Evolutionary conservation across 306 rosid species (phyloP).

Genomic region (Crotalaria pallida): DNA sequence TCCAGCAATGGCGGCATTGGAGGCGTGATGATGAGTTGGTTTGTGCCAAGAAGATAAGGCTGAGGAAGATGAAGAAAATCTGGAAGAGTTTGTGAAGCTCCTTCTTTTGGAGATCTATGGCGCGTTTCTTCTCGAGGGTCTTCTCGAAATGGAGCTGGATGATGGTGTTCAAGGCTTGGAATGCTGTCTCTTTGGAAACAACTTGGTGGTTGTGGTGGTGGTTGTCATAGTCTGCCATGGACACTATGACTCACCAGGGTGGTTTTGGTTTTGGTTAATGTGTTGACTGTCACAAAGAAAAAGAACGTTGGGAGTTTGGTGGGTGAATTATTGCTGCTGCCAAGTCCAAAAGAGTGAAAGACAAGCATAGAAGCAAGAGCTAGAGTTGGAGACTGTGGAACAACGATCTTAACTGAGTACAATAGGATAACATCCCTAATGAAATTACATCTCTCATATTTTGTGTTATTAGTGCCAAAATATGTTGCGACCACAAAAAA

Average conservation of each 20-base stretch:
- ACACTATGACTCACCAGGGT: not conserved
- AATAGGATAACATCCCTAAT: too few species aligned
- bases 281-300: too few species aligned
- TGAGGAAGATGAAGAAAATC: conserved; percentile 71
- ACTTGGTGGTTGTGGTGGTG: conserved; percentile 32
- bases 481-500: too few species aligned
- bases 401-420: too few species aligned
- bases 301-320: too few species aligned
- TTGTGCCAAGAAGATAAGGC: conserved; percentile 44
- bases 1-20: conserved; percentile 90
- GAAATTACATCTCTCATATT: too few species aligned
- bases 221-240: conserved; percentile 35
- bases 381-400: too few species aligned
- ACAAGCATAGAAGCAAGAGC: too few species aligned
- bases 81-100: conserved; percentile 74
- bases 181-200: conserved; percentile 60
- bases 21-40: conserved; percentile 44
- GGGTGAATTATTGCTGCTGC: too few species aligned
- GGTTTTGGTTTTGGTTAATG: not conserved
- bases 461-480: too few species aligned
- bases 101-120: conserved; percentile 90
- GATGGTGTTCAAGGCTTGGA: conserved; percentile 83
- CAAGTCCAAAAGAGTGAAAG: too few species aligned
- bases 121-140: conserved; percentile 75
- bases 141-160: conserved; percentile 95